phyloP scores from a whole-genome alignment of 2,329 filamentous ascomycete species.

The Pyricularia grisea region DNA sequence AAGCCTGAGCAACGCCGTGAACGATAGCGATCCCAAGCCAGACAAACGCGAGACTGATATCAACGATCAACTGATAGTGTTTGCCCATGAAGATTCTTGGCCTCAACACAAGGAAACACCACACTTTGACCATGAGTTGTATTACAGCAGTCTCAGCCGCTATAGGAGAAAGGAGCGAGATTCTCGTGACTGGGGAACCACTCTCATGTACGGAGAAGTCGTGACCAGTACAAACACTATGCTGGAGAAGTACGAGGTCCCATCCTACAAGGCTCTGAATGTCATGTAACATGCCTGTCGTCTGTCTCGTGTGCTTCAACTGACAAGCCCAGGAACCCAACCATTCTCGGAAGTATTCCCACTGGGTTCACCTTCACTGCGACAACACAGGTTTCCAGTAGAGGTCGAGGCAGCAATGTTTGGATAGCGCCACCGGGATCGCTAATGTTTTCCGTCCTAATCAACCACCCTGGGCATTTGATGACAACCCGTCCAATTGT shows the following conservation, averaged over 20 bases:
- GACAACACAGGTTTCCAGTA: constrained; percentile 77
- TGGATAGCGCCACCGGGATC: constrained; percentile 87
- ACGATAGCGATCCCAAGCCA: constrained; percentile 53
- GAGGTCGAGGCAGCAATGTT: constrained; percentile 84
- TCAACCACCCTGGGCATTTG: constrained; percentile 72
- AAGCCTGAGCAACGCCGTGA: constrained; percentile 37
- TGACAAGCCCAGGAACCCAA: constrained; percentile 52
- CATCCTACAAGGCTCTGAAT: not conserved
- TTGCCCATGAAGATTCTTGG: constrained; percentile 58
- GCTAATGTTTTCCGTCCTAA: constrained; percentile 79
- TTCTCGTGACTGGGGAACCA: constrained; percentile 61
- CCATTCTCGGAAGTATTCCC: constrained; percentile 65
- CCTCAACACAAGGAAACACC: constrained; percentile 69
- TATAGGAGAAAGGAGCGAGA: constrained; percentile 52
- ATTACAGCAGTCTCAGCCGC: constrained; percentile 59
- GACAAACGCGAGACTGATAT: constrained; percentile 29
- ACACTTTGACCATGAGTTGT: constrained; percentile 75
- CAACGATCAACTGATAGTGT: constrained; percentile 48
- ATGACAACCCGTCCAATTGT: constrained; percentile 69
- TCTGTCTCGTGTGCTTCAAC: not conserved
- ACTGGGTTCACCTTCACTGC: constrained; percentile 83
- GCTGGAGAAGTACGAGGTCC: constrained; percentile 62
- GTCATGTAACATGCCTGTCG: not conserved
- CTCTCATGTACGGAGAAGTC: constrained; percentile 81
- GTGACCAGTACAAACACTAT: constrained; percentile 91